Evolutionary conservation across 1,284 basidiomycete species (phyloP).

Genomic region (Mycosarcoma mackinlayi): DNA sequence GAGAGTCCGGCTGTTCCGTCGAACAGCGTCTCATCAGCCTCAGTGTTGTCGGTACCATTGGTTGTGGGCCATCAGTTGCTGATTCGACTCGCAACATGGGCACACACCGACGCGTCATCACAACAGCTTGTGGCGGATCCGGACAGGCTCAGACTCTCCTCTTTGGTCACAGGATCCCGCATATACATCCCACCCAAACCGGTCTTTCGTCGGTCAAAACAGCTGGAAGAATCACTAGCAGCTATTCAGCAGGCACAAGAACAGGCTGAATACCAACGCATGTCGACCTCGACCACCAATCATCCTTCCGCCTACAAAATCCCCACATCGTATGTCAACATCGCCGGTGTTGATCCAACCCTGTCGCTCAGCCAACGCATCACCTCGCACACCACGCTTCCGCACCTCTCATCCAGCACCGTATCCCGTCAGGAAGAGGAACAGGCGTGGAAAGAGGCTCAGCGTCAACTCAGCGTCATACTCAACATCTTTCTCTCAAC

Average conservation of each 20-base stretch:
- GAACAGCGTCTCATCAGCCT: no score
- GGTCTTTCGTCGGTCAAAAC: conserved; percentile 24
- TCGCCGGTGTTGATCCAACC: conserved; percentile 36
- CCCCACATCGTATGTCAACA: conserved; percentile 28
- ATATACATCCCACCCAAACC: conserved; percentile 42
- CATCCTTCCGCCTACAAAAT: conserved; percentile 13
- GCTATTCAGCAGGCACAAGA: conserved; percentile 37
- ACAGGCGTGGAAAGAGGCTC: conserved; percentile 37
- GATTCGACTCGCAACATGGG: conserved; percentile 21
- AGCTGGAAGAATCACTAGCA: conserved; percentile 32
- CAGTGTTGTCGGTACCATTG: neutral
- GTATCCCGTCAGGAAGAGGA: conserved; percentile 11
- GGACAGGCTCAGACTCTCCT: conserved; percentile 14
- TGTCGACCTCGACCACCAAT: conserved; percentile 16
- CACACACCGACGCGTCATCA: neutral
- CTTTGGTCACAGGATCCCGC: conserved; percentile 13
- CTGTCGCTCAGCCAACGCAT: conserved; percentile 29
- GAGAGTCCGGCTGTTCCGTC: conserved; percentile 29
- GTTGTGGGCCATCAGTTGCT: conserved; percentile 28
- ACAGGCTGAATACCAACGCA: conserved; percentile 37
- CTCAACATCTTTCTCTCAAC: conserved; percentile 45
- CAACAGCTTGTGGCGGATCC: neutral
- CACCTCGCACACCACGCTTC: conserved; percentile 1
- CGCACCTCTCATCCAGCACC: conserved; percentile 2
- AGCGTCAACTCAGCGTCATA: conserved; percentile 34